Evolutionary conservation across 2,329 filamentous ascomycete species (phyloP), one percentile per base, ranked within the genome.

Genomic region (Alternaria sp.): DNA sequence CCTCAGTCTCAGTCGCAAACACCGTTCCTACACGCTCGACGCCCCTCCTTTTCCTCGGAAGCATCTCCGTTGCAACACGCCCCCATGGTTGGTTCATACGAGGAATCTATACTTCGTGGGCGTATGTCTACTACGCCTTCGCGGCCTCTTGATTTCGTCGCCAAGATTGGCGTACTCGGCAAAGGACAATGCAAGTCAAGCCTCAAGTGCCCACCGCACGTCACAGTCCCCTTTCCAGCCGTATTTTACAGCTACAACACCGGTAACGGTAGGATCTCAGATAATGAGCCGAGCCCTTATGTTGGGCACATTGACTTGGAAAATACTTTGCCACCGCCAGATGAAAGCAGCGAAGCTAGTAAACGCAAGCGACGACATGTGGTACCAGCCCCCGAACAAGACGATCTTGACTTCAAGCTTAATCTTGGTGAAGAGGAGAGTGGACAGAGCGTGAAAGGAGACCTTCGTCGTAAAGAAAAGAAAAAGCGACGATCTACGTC

Each of bases 71-170:
- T 96, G 26, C 92, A 95, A 60, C 93, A 96, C 79, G 94, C 95
- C 9, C 94, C 94, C 4, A 96, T 99, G 92, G 95, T 98, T 3
- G 96, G 96, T 3, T 97, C 95, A 2, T 99, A 97, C 71, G 96
- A 99, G 80, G 96, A 99, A 81, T 97, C 94, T 26, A 97, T 99
- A 64, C 84, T 99, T 2, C 89, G 93, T 50, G 96, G 96, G 43
- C 89, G 96, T 66, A 99, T 99, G 96, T 98, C 96, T 26, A 97
- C 94, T 2, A 96, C 90, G 3, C 95, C 96, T 0, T 98, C 95
- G 1, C 94, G 92, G 69, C 95, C 96, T 6, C 84, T 99, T 6
- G 90, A 97, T 69, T 99, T 99, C 75, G 87, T 96, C 6, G 96
- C 96, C 26, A 94, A 98, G 76, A 97, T 99, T 61, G 96, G 96